A percentile compares a stretch with the other conserved stretches of the same genome.
Evolutionary conservation across 2,329 filamentous ascomycete genomes (phyloP).

Genomic region (Fusarium tupiense): DNA sequence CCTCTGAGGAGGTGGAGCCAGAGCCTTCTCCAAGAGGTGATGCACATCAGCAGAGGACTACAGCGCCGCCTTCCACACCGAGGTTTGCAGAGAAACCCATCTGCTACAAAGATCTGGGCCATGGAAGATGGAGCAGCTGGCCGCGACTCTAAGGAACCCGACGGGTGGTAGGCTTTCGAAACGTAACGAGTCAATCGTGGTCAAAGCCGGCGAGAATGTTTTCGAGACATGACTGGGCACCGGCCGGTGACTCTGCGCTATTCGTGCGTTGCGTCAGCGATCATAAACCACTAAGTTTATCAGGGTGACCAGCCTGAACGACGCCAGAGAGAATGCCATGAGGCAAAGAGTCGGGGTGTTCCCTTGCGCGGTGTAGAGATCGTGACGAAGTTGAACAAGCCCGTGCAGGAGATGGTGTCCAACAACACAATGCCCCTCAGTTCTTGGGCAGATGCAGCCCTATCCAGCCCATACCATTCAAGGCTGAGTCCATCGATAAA

Average conservation of each 20-base stretch:
- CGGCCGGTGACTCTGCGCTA: not conserved
- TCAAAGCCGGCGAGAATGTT: not conserved
- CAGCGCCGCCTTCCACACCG: rapidly evolving
- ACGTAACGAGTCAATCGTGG: not conserved
- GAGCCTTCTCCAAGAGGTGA: not conserved
- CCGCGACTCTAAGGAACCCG: too few relatives aligned
- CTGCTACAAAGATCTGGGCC: not conserved
- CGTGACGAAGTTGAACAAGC: not conserved
- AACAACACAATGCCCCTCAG: not conserved
- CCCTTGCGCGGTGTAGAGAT: not conserved
- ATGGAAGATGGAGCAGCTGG: not conserved
- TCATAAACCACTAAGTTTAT: rapidly evolving
- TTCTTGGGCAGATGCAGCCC: not conserved
- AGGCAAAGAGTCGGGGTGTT: not conserved
- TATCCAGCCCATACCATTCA: too few relatives aligned
- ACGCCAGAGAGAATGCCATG: not conserved
- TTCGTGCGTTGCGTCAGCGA: not conserved
- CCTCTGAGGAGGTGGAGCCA: not conserved
- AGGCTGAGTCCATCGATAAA: rapidly evolving
- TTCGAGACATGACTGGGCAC: not conserved
- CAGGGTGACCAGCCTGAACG: not conserved
- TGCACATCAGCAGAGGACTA: not conserved
- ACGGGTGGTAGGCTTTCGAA: not conserved
- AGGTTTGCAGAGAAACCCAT: not conserved
- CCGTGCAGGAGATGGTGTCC: not conserved